Conservation (phyloP, 352 stramenopile species). For the Phytopythium ostracodes region DNA sequence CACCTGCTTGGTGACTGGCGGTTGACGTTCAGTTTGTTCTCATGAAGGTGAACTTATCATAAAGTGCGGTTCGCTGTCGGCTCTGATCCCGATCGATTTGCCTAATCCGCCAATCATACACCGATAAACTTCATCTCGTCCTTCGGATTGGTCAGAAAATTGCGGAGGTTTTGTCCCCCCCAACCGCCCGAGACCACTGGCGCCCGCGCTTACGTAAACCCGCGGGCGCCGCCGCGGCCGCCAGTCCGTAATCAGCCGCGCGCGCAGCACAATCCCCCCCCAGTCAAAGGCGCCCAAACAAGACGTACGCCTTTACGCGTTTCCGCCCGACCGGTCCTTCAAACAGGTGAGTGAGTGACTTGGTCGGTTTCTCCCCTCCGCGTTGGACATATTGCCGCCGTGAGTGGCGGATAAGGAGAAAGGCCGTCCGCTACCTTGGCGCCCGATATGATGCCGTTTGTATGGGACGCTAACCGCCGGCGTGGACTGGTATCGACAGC, state of each 20-base stretch:
- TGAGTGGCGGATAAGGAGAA: no score
- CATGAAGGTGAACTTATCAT: background rate
- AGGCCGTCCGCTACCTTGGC: no score
- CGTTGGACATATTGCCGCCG: no score
- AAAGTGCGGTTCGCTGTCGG: background rate
- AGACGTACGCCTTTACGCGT: background rate
- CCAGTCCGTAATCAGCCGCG: slow-evolving; percentile 31
- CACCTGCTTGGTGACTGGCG: background rate
- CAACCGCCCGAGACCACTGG: slow-evolving; percentile 16
- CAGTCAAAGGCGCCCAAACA: background rate
- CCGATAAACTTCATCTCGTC: no score
- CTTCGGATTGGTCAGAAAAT: background rate
- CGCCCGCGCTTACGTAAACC: slow-evolving; percentile 43
- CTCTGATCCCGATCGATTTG: background rate
- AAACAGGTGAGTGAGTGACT: slow-evolving; percentile 2
- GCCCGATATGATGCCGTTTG: background rate
- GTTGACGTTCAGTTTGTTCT: background rate
- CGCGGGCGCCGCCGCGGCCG: background rate
- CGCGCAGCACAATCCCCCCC: slow-evolving; percentile 3
- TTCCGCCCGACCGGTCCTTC: background rate
- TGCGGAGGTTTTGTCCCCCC: slow-evolving; percentile 9
- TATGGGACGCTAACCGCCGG: background rate
- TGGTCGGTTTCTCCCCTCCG: no score
- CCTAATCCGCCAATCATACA: background rate
- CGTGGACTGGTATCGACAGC: no score